Conservation (phyloP, 1,284 basidiomycete species). For the Cerrena zonata region DNA sequence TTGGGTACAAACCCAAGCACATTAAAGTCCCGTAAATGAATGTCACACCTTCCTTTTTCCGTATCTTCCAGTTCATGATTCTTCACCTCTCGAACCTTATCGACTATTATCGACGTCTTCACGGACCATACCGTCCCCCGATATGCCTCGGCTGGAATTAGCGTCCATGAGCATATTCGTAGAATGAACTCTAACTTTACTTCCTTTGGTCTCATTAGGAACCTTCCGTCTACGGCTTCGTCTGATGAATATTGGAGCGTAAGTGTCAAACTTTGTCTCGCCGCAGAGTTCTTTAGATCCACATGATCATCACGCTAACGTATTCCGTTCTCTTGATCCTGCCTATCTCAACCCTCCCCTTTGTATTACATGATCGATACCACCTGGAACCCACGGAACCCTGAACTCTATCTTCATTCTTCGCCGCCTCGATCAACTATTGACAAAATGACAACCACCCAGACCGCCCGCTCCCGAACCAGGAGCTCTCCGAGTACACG, state of each 20-base stretch:
- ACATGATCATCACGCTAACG: slow-evolving; percentile 9
- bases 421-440: slow-evolving; percentile 4
- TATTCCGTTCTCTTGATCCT: slow-evolving; percentile 6
- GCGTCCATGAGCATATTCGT: not conserved
- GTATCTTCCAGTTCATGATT: slow-evolving; percentile 10
- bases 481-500: slow-evolving; percentile 60
- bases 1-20: slow-evolving; percentile 1
- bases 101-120: not conserved
- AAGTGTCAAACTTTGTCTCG: slow-evolving; percentile 32
- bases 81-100: not conserved
- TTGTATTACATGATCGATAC: not conserved
- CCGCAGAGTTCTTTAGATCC: slow-evolving; percentile 12
- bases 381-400: not conserved
- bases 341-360: not conserved
- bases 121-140: slow-evolving; percentile 14
- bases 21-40: too few species aligned
- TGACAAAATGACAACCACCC: slow-evolving; percentile 4
- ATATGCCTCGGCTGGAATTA: slow-evolving; percentile 12
- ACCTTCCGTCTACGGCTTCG: slow-evolving; percentile 74
- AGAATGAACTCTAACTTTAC: slow-evolving; percentile 6
- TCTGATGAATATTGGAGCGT: slow-evolving; percentile 82
- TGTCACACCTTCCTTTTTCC: slow-evolving; percentile 10
- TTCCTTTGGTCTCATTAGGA: slow-evolving; percentile 33
- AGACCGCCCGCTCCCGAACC: slow-evolving; percentile 70
- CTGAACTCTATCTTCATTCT: slow-evolving; percentile 13